Percentiles rank a stretch among this genome's conserved stretches.
Conservation (phyloP, 2,329 filamentous ascomycete genomes). For the Aspergillus nomiae region DNA sequence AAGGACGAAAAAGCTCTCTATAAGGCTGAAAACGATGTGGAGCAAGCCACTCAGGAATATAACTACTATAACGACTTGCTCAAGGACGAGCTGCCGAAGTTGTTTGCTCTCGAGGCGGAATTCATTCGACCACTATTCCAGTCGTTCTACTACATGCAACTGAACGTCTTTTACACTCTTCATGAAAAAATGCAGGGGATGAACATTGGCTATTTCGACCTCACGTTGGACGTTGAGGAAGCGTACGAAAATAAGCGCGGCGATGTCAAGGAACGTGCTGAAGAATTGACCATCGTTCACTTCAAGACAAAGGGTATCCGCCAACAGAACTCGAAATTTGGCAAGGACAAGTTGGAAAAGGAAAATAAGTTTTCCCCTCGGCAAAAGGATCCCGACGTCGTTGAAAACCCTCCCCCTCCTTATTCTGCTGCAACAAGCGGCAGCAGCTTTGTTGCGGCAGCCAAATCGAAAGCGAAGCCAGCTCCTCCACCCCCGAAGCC, state of each 20-base stretch:
- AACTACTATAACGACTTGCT: constrained; percentile 98
- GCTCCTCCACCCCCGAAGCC: constrained; percentile 72
- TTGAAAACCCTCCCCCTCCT: constrained; percentile 68
- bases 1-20: constrained; percentile 98
- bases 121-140: constrained; percentile 98
- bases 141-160: constrained; percentile 99
- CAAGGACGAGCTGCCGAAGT: constrained; percentile 90
- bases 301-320: constrained; percentile 82
- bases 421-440: constrained; percentile 58
- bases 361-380: constrained; percentile 39
- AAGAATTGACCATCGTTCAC: constrained; percentile 80
- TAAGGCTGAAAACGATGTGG: constrained; percentile 89
- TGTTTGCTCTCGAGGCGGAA: constrained; percentile 86
- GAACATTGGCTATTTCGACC: constrained; percentile 96
- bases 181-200: constrained; percentile 97
- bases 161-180: constrained; percentile 98
- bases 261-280: constrained; percentile 83
- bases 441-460: constrained; percentile 53
- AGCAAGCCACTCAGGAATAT: constrained; percentile 90
- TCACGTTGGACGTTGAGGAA: constrained; percentile 86
- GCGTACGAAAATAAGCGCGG: constrained; percentile 88
- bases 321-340: constrained; percentile 35
- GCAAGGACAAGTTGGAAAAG: constrained; percentile 38
- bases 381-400: constrained; percentile 46
- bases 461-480: constrained; percentile 72